Conservation (phyloP, 2,329 filamentous ascomycete species). For the Pestalotiopsis sp. region DNA sequence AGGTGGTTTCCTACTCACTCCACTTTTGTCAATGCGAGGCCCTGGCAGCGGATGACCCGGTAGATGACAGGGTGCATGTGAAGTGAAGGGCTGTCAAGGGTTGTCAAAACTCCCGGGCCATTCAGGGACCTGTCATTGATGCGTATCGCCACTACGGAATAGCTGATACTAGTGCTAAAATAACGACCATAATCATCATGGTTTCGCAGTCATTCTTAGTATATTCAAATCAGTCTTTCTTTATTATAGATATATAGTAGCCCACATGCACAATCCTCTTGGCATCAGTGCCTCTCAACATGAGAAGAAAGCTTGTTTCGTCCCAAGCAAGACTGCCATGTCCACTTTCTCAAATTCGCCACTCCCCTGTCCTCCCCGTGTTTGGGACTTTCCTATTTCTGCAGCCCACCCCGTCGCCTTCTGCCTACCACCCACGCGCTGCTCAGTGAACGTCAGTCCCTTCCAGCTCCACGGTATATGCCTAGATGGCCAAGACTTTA, state of each 20-base stretch:
- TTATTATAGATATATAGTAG: neutral
- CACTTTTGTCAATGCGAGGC: neutral
- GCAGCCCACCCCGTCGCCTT: neutral
- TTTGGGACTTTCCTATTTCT: neutral
- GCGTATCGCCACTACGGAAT: neutral
- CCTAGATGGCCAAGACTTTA: neutral
- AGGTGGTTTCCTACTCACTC: neutral
- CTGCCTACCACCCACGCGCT: neutral
- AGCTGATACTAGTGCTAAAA: too few relatives aligned
- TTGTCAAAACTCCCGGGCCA: neutral
- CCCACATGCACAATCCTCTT: neutral
- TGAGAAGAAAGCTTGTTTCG: constrained; percentile 2
- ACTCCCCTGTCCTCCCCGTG: neutral
- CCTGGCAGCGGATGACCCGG: neutral
- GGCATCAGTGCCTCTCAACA: neutral
- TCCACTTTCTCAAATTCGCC: neutral
- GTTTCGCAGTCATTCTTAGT: neutral
- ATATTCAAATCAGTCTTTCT: neutral
- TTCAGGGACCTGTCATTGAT: neutral
- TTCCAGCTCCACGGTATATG: neutral
- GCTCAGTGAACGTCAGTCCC: neutral
- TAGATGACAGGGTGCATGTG: neutral
- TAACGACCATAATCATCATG: neutral
- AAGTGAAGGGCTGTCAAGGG: neutral
- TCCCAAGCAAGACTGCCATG: neutral